These are phyloP conservation scores for Hyaloperonospora brassicae DNA, from an alignment of 352 stramenopile genomes.

Conservation along the genomic window DNA sequence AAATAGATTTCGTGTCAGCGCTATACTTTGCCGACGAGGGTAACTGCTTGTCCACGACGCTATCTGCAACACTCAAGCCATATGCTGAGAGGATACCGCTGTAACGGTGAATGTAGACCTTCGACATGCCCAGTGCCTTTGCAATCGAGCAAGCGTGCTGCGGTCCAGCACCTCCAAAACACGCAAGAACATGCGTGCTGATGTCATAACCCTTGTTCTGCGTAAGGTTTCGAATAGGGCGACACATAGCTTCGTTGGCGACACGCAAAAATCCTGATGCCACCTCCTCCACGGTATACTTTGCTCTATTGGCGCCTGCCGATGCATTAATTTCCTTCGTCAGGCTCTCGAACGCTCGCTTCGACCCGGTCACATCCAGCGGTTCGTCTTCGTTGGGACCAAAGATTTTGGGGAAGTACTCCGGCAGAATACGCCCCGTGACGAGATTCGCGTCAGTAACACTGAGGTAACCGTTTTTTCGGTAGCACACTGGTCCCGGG, in stretches of 20 bases:
- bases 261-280: conserved; percentile 97
- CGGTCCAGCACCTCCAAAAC: conserved; percentile 96
- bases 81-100: conserved; percentile 97
- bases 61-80: conserved; percentile 94
- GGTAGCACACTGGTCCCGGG: conserved; percentile 95
- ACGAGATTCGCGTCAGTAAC: conserved; percentile 99
- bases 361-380: conserved; percentile 92
- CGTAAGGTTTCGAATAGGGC: conserved; percentile 98
- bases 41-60: conserved; percentile 94
- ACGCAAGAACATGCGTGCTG: conserved; percentile 93
- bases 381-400: conserved; percentile 95
- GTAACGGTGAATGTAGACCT: conserved; percentile 97
- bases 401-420: conserved; percentile 99
- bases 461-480: conserved; percentile 93
- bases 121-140: conserved; percentile 93
- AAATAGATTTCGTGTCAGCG: conserved; percentile 32
- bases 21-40: conserved; percentile 73
- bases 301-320: conserved; percentile 37
- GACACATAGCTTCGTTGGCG: conserved; percentile 99
- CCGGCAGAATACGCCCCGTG: conserved; percentile 93
- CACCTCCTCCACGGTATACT: conserved; percentile 90
- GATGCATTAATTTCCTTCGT: conserved; percentile 83
- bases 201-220: conserved; percentile 98
- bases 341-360: conserved; percentile 87
- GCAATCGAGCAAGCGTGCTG: conserved; percentile 97